Conservation (phyloP, 352 stramenopile species). For the Phytophthora aleatoria region DNA sequence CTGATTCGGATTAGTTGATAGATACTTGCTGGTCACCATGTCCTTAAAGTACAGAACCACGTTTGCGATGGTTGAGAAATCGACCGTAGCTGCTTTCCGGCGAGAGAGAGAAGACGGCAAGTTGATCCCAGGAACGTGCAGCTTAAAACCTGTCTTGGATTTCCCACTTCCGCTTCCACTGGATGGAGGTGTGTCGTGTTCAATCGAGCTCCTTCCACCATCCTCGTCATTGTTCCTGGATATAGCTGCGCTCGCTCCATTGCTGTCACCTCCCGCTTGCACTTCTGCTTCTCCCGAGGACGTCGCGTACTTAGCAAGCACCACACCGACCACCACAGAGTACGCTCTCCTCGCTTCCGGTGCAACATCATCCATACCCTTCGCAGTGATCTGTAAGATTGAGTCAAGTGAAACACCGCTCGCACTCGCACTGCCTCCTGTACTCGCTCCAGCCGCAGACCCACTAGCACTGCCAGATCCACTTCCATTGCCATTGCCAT, state of each 20-base stretch:
- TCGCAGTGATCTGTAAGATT: constrained; percentile 71
- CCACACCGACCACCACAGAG: constrained; percentile 72
- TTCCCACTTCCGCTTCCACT: constrained; percentile 39
- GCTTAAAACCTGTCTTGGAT: constrained; percentile 74
- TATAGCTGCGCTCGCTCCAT: constrained; percentile 11
- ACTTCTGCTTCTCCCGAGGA: constrained; percentile 54
- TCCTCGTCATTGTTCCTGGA: constrained; percentile 39
- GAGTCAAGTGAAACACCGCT: constrained; percentile 65
- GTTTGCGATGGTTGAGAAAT: constrained; percentile 78
- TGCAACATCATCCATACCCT: constrained; percentile 78
- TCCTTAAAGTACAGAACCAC: constrained; percentile 85
- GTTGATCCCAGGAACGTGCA: constrained; percentile 68
- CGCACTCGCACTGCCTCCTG: constrained; percentile 20
- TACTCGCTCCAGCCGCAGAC: constrained; percentile 14
- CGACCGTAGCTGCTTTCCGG: constrained; percentile 57
- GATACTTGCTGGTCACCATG: constrained; percentile 62
- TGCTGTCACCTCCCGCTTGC: constrained; percentile 24
- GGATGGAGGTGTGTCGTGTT: constrained; percentile 28
- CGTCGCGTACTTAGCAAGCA: constrained; percentile 76
- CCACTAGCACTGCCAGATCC: constrained; percentile 21
- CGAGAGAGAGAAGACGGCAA: constrained; percentile 53
- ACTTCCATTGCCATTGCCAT: constrained; percentile 25
- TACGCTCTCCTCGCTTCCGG: constrained; percentile 67
- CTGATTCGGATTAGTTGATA: constrained; percentile 54
- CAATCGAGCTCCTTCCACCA: constrained; percentile 27